These are phyloP conservation scores for Amauroascus verrucosus DNA, from an alignment of 2,329 filamentous ascomycete genomes.

Conservation along the genomic window DNA sequence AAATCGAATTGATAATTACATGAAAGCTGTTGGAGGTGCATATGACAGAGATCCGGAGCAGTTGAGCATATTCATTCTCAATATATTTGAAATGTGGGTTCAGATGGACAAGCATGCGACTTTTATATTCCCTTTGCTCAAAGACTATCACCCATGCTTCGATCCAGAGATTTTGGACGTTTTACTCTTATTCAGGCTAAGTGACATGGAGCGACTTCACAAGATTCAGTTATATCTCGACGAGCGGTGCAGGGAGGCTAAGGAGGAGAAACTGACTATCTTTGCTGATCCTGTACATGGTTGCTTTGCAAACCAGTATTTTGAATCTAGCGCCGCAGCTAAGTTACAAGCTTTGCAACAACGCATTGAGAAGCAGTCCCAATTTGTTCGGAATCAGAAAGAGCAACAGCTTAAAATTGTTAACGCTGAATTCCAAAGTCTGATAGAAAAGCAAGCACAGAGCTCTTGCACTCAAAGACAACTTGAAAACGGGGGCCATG, in stretches of 20 bases:
- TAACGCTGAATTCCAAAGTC: neutral
- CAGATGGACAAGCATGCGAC: slow-evolving; percentile 44
- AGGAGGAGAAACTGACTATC: slow-evolving; percentile 31
- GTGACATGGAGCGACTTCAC: slow-evolving; percentile 44
- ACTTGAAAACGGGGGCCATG: slow-evolving; percentile 18
- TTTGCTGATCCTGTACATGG: slow-evolving; percentile 35
- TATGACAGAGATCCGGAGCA: slow-evolving; percentile 31
- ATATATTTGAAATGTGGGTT: slow-evolving; percentile 49
- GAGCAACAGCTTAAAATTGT: neutral
- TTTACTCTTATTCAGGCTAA: slow-evolving; percentile 40
- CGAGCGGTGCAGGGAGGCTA: slow-evolving; percentile 24
- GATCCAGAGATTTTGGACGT: slow-evolving; percentile 42
- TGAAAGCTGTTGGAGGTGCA: neutral
- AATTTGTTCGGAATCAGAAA: neutral
- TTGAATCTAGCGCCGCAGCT: slow-evolving; percentile 22
- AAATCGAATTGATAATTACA: slow-evolving; percentile 9
- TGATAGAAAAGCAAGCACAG: slow-evolving; percentile 27
- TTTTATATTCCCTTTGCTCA: slow-evolving; percentile 35
- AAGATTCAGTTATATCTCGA: slow-evolving; percentile 43
- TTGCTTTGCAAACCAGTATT: slow-evolving; percentile 42
- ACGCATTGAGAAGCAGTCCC: slow-evolving; percentile 24
- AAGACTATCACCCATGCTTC: slow-evolving; percentile 45
- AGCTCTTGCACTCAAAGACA: slow-evolving; percentile 25
- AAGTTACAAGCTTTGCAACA: slow-evolving; percentile 24
- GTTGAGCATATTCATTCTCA: slow-evolving; percentile 47